Base-by-base conservation (phyloP, 805 yeast genomes). In the Scheffersomyces stipitis region DNA sequence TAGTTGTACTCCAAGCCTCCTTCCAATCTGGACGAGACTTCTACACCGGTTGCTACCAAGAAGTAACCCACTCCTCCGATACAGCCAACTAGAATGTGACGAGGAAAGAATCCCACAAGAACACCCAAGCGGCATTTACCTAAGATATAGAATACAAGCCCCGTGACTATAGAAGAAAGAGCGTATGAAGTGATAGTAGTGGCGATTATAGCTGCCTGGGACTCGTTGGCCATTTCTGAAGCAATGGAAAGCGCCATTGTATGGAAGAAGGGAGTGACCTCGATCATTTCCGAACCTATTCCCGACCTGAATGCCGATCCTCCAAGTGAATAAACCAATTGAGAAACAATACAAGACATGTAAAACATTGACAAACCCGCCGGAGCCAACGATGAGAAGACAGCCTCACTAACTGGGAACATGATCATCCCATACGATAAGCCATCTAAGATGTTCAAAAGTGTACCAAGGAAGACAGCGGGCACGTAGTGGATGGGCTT, bases 41-140 rank as follows among this genome's bases (percentile, higher is more conserved):
- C 97, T 18, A 93, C 64, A 1, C 96, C 99, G 0, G 99, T 93
- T 1, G 86, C 82, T 2, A 89, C 68, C 33, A 93, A 69, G 61
- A 93, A 93, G 64, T 86, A 90, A 5, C 99, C 99, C 33, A 93
- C 99, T 53, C 99, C 99, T 27, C 99, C 99, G 49, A 93, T 90
- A 58, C 98, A 93, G 1, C 99, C 99, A 26, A 93, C 93, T 18
- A 93, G 71, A 38, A 93, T 91, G 60, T 93, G 99, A 43, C 97
- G 73, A 1, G 99, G 99, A 71, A 93, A 93, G 57, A 89, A 93
- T 0, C 96, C 96, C 15, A 91, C 96, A 15, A 93, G 65, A 22
- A 86, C 76, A 5, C 99, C 99, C 26, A 93, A 65, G 41, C 72
- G 76, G 52, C 86, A 78, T 51, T 80, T 83, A 4, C 99, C 99